Conservation (phyloP, 176 grass and related monocot species). For the Juncus inflexus region DNA sequence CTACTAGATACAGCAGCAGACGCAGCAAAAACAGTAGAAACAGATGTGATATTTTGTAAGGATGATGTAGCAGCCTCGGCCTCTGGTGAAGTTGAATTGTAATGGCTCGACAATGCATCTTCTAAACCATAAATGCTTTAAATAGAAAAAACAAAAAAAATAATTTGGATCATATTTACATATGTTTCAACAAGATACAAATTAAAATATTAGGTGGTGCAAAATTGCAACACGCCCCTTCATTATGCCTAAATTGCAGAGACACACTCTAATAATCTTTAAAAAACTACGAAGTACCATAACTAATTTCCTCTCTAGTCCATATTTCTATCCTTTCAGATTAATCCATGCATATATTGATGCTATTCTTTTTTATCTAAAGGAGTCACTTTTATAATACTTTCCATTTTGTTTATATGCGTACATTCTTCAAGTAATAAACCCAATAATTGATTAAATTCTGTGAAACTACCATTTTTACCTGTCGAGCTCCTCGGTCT, state of each 20-base stretch:
- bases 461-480: conserved; percentile 10
- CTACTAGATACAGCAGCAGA: not conserved
- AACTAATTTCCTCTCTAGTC: no score
- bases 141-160: not conserved
- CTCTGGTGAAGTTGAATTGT: conserved; percentile 73
- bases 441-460: not conserved
- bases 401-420: not conserved
- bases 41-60: conserved; percentile 15
- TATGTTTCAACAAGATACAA: no score
- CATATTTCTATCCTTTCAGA: not conserved
- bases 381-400: not conserved
- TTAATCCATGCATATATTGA: not conserved
- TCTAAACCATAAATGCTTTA: conserved; percentile 41
- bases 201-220: no score
- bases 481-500: conserved; percentile 62
- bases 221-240: no score
- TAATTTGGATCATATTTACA: no score
- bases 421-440: not conserved
- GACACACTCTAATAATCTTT: no score
- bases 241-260: no score
- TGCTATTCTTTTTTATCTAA: not conserved
- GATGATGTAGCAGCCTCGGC: not conserved
- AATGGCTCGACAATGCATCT: conserved; percentile 44
- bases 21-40: not conserved
- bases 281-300: no score